Evolutionary conservation across 371 early-diverging fungal genomes (phyloP).

Genomic region (Neoconidiobolus thromboides): DNA sequence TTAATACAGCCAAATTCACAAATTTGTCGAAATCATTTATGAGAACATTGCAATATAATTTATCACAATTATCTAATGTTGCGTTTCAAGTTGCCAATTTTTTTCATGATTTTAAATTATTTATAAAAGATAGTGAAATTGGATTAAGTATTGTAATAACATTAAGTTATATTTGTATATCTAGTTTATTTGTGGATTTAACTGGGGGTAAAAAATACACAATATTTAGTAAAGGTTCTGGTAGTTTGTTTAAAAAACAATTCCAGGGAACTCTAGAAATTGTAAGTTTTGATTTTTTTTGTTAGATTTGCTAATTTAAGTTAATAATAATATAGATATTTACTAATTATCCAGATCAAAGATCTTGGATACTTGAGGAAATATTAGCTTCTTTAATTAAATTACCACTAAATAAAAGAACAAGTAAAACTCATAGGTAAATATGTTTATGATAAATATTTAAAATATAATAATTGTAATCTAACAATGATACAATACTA

Average conservation of each 20-base stretch:
- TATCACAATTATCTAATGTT: neutral
- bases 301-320: no score
- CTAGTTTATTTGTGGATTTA: neutral
- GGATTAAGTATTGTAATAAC: neutral
- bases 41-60: neutral
- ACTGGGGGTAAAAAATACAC: neutral
- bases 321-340: slow-evolving; percentile 26
- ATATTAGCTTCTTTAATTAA: slow-evolving; percentile 49
- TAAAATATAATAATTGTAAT: no score
- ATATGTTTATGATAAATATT: neutral
- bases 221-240: neutral
- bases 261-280: neutral
- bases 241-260: neutral
- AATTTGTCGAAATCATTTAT: neutral
- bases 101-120: neutral
- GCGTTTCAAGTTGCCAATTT: neutral
- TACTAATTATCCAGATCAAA: slow-evolving; percentile 34
- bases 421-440: slow-evolving; percentile 26
- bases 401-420: slow-evolving; percentile 26
- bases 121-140: neutral
- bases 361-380: slow-evolving; percentile 69
- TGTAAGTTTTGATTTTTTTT: neutral
- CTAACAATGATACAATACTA: no score
- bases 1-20: neutral
- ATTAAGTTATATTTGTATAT: neutral